Conservation (phyloP, 768 basidiomycete species). For the Lactifluus pinguis region DNA sequence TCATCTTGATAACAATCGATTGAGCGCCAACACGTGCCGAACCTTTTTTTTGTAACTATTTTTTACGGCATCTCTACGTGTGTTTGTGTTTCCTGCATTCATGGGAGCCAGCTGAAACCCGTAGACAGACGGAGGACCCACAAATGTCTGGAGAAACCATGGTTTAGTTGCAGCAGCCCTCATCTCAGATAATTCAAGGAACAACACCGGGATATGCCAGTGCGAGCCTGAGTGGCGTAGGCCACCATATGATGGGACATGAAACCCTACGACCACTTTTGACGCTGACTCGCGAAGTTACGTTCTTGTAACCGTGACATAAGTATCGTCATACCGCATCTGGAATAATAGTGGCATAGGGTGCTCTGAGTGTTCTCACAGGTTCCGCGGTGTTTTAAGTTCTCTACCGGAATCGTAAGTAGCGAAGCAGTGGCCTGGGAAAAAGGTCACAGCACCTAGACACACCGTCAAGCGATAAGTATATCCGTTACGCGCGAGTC, state of each 20-base stretch:
- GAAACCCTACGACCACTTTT: not conserved
- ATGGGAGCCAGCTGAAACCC: not conserved
- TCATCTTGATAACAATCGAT: too few relatives aligned
- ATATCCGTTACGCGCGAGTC: not conserved
- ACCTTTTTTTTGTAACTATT: too few relatives aligned
- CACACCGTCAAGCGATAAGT: not conserved
- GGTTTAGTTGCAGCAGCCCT: too few relatives aligned
- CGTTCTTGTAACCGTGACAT: not conserved
- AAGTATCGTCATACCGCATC: not conserved
- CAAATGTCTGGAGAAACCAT: too few relatives aligned
- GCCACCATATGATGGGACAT: not conserved
- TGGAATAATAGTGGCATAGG: not conserved
- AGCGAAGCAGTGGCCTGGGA: too few relatives aligned
- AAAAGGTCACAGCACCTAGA: not conserved
- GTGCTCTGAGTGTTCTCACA: not conserved
- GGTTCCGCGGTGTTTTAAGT: too few relatives aligned
- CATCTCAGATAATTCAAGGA: not conserved
- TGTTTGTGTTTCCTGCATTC: not conserved
- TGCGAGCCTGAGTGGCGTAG: too few relatives aligned
- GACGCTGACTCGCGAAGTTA: not conserved
- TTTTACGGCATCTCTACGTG: too few relatives aligned
- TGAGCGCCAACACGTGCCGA: too few relatives aligned
- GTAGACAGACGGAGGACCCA: not conserved
- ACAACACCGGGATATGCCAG: not conserved
- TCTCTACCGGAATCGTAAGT: not conserved